phyloP scores from a whole-genome alignment of 192 early-diverging fungal species.

The Coemansia sp. region DNA sequence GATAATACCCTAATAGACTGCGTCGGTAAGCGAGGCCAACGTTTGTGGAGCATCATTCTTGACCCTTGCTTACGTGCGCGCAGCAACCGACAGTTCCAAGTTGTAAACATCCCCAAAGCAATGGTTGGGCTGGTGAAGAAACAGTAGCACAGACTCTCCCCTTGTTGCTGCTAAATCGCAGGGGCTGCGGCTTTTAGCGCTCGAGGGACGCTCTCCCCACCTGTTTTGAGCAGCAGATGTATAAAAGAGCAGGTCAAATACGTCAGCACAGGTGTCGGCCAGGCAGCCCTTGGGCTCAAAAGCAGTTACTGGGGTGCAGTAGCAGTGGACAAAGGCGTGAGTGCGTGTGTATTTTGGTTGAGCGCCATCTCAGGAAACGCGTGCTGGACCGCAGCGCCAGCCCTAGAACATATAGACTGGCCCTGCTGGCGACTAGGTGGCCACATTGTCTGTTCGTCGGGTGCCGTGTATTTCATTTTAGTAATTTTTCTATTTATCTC shows the following conservation, averaged over 20 bases:
- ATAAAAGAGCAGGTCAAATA: constrained; percentile 1
- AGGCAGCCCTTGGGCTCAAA: constrained; percentile 6
- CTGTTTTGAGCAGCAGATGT: background rate
- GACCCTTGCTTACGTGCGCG: background rate
- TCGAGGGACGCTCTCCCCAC: background rate
- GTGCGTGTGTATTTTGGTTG: constrained; percentile 1
- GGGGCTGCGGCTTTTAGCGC: background rate
- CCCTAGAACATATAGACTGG: constrained; percentile 8
- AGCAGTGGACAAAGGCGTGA: background rate
- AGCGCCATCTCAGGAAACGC: background rate
- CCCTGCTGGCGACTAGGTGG: background rate
- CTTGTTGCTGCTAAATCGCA: background rate
- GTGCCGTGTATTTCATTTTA: background rate
- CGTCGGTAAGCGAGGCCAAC: background rate
- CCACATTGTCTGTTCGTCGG: background rate
- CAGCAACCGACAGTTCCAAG: background rate
- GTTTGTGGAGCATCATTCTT: constrained; percentile 7
- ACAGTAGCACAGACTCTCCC: constrained; percentile 5
- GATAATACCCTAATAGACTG: background rate
- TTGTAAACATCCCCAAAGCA: constrained; percentile 13
- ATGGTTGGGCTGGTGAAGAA: constrained; percentile 1
- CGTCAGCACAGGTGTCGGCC: constrained; percentile 9
- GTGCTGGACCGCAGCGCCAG: background rate
- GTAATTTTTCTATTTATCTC: constrained; percentile 1
- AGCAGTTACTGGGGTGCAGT: constrained; percentile 12